A percentile compares a stretch with the other conserved stretches of the same genome.
Conservation (phyloP, 2,329 filamentous ascomycete species). For the Monascus ruber region DNA sequence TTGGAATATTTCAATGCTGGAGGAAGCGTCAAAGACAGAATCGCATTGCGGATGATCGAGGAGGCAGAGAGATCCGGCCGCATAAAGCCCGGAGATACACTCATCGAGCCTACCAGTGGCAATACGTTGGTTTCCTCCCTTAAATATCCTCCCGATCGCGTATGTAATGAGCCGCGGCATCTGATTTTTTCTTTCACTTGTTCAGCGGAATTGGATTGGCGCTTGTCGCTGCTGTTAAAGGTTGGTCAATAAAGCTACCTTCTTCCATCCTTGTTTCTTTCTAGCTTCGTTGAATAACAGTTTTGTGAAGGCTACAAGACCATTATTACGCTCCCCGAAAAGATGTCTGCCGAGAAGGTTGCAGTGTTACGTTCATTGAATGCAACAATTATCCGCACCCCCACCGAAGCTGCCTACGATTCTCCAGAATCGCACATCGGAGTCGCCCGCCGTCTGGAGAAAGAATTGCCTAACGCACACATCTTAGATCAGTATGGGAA, state of each 20-base stretch:
- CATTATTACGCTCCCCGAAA: slow-evolving; percentile 96
- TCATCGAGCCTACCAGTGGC: slow-evolving; percentile 96
- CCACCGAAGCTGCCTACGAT: slow-evolving; percentile 90
- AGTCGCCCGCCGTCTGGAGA: slow-evolving; percentile 76
- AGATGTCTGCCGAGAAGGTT: slow-evolving; percentile 98
- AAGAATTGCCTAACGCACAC: slow-evolving; percentile 93
- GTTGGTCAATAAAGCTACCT: slow-evolving; percentile 20
- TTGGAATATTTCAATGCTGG: slow-evolving; percentile 90
- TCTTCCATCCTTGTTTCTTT: slow-evolving; percentile 5
- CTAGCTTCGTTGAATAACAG: not conserved
- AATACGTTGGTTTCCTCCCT: slow-evolving; percentile 54
- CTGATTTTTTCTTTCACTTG: not conserved
- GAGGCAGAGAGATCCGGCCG: slow-evolving; percentile 81
- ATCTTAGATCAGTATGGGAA: slow-evolving; percentile 97
- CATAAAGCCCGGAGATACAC: slow-evolving; percentile 91
- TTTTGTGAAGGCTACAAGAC: slow-evolving; percentile 64
- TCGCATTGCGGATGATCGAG: slow-evolving; percentile 94
- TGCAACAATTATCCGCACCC: slow-evolving; percentile 94
- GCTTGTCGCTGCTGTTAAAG: slow-evolving; percentile 82
- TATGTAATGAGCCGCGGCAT: not conserved
- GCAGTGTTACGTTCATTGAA: slow-evolving; percentile 86
- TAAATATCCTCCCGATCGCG: not conserved
- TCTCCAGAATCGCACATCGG: slow-evolving; percentile 94
- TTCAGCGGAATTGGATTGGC: slow-evolving; percentile 75
- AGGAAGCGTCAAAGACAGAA: slow-evolving; percentile 87